Conservation (phyloP, 257 asterid species). For the Petrea volubilis region DNA sequence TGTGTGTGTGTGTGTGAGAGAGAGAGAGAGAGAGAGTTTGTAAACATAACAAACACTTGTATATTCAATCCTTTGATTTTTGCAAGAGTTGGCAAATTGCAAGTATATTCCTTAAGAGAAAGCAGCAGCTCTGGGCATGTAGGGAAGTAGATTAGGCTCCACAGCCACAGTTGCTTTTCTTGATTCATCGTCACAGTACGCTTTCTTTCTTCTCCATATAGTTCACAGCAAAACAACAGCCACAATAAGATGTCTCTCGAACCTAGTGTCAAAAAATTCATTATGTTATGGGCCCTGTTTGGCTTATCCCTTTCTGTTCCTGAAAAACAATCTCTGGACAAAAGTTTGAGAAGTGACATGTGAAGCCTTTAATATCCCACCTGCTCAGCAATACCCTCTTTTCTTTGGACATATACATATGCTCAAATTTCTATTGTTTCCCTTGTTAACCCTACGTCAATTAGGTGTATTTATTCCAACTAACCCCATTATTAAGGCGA, state of each 20-base stretch:
- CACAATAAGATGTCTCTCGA: not conserved
- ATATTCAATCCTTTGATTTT: not conserved
- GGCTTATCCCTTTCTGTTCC: not conserved
- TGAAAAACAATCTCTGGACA: slow-evolving; percentile 14
- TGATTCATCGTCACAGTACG: slow-evolving; percentile 17
- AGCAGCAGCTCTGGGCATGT: slow-evolving; percentile 1
- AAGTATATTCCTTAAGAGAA: slow-evolving; percentile 10
- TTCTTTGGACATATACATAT: not conserved
- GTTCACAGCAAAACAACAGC: slow-evolving; percentile 15
- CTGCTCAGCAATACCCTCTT: slow-evolving; percentile 6
- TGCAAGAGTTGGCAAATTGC: not conserved
- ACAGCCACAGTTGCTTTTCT: not conserved
- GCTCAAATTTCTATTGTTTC: slow-evolving; percentile 3
- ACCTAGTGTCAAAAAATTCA: not conserved
- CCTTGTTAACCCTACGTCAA: not conserved
- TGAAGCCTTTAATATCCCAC: slow-evolving; percentile 14
- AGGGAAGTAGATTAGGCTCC: slow-evolving; percentile 11
- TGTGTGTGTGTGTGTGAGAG: no score
- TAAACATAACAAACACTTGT: not conserved
- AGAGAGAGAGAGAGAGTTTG: no score
- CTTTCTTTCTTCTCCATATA: slow-evolving; percentile 8
- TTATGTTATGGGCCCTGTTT: slow-evolving; percentile 23
- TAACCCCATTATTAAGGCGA: no score
- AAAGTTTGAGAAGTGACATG: slow-evolving; percentile 19
- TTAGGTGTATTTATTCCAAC: no score